Conservation (phyloP, 805 yeast genomes). For the Lipomyces kockii region DNA sequence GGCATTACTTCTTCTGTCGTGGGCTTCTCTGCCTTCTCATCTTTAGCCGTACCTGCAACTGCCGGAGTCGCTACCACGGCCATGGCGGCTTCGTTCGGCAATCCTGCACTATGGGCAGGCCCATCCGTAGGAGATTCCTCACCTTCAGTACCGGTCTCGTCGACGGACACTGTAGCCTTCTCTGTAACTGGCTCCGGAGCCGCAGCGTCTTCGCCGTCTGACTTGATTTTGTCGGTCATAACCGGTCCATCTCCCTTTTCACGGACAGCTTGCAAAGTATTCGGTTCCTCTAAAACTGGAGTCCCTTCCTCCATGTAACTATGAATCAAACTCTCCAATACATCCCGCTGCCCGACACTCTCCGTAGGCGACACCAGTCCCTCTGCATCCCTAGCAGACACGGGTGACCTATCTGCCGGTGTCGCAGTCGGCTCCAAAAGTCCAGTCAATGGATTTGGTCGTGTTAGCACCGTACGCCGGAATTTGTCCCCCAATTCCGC, state of each 20-base stretch:
- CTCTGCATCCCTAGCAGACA: neutral
- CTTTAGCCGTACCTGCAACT: neutral
- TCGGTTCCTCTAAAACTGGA: neutral
- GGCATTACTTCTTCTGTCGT: neutral
- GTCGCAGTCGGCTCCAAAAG: slow-evolving; percentile 5
- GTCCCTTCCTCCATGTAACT: slow-evolving; percentile 5
- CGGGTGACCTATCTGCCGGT: neutral
- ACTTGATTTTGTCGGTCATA: neutral
- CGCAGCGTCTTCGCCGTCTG: neutral
- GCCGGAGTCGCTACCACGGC: neutral
- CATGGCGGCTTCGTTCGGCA: neutral
- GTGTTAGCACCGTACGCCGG: neutral
- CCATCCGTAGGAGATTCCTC: neutral
- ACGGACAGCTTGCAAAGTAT: neutral
- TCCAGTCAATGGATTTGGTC: neutral
- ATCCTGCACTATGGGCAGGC: neutral
- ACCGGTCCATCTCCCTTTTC: neutral
- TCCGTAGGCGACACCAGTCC: slow-evolving; percentile 6
- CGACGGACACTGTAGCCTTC: neutral
- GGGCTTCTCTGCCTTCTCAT: neutral
- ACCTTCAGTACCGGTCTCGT: neutral
- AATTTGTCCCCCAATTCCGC: neutral
- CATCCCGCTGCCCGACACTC: slow-evolving; percentile 18
- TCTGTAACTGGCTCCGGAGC: neutral
- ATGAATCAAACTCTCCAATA: slow-evolving; percentile 20